Evolutionary conservation across 495 filamentous ascomycete species (phyloP).

Genomic region (Talaromyces borbonicus): DNA sequence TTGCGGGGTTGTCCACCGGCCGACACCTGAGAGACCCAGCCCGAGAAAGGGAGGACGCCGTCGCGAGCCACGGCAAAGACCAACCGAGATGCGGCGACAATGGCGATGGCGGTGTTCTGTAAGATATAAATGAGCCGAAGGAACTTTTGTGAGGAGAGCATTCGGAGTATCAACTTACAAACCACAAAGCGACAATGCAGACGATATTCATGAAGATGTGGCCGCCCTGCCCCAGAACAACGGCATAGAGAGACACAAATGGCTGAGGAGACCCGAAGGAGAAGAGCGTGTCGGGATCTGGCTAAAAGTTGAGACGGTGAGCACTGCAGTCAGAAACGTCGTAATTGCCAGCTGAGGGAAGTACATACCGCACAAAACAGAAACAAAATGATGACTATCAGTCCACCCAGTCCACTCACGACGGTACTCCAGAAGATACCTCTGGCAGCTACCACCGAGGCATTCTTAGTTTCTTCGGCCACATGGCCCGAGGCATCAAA

Average conservation of each 20-base stretch:
- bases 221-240: constrained; percentile 41
- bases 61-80: constrained; percentile 48
- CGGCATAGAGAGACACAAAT: constrained; percentile 43
- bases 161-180: constrained; percentile 21
- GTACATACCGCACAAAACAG: constrained; percentile 42
- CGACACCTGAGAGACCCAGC: constrained; percentile 43
- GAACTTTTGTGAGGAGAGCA: not conserved
- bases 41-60: constrained; percentile 45
- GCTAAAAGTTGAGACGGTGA: too few relatives aligned
- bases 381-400: constrained; percentile 44
- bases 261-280: constrained; percentile 41
- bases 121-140: constrained; percentile 6
- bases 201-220: constrained; percentile 47
- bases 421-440: constrained; percentile 49
- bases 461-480: constrained; percentile 49
- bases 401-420: constrained; percentile 38
- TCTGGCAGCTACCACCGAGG: constrained; percentile 40
- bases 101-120: constrained; percentile 43
- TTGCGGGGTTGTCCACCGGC: constrained; percentile 40
- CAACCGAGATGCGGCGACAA: constrained; percentile 44
- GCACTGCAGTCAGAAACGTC: not conserved
- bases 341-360: not conserved
- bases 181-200: constrained; percentile 40
- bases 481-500: constrained; percentile 49
- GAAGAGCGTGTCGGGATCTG: constrained; percentile 28